phyloP scores from a whole-genome alignment of 2,329 filamentous ascomycete species.

The Elsinoe ampelina region DNA sequence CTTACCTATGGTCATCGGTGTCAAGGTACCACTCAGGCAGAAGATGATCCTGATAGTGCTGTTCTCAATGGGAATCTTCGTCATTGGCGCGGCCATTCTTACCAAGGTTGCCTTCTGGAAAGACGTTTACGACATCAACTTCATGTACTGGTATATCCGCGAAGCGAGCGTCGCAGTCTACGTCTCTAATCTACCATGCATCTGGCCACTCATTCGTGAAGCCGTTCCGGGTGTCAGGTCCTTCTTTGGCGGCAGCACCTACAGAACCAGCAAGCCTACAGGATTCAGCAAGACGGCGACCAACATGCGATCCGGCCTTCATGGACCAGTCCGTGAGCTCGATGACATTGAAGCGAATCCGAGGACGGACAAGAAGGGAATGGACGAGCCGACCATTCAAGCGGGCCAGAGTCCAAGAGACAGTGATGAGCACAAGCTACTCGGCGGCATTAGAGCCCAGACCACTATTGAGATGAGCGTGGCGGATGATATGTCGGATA shows the following conservation, averaged over 20 bases:
- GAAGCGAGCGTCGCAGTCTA: slow-evolving; percentile 46
- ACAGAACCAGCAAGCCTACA: slow-evolving; percentile 7
- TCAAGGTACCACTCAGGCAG: slow-evolving; percentile 42
- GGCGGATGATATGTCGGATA: slow-evolving; percentile 8
- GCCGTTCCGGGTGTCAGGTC: slow-evolving; percentile 10
- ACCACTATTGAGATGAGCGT: slow-evolving; percentile 17
- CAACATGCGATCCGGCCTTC: not conserved
- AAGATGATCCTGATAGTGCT: slow-evolving; percentile 44
- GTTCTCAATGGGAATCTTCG: slow-evolving; percentile 44
- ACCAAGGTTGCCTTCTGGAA: slow-evolving; percentile 42
- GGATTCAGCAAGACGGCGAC: not conserved
- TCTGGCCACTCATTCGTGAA: slow-evolving; percentile 44
- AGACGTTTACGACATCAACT: slow-evolving; percentile 30
- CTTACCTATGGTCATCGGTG: slow-evolving; percentile 44
- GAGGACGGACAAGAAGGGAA: not conserved
- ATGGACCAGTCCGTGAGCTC: not conserved
- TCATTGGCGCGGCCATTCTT: slow-evolving; percentile 39
- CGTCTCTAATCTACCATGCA: slow-evolving; percentile 45
- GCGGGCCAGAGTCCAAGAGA: not conserved
- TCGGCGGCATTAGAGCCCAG: slow-evolving; percentile 12
- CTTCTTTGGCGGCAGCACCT: slow-evolving; percentile 8
- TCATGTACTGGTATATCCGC: slow-evolving; percentile 44
- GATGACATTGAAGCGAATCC: not conserved
- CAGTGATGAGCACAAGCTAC: slow-evolving; percentile 10
- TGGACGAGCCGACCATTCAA: not conserved